These are phyloP conservation scores for Globisporangium solare DNA, from an alignment of 352 stramenopile genomes.

Conservation along the genomic window DNA sequence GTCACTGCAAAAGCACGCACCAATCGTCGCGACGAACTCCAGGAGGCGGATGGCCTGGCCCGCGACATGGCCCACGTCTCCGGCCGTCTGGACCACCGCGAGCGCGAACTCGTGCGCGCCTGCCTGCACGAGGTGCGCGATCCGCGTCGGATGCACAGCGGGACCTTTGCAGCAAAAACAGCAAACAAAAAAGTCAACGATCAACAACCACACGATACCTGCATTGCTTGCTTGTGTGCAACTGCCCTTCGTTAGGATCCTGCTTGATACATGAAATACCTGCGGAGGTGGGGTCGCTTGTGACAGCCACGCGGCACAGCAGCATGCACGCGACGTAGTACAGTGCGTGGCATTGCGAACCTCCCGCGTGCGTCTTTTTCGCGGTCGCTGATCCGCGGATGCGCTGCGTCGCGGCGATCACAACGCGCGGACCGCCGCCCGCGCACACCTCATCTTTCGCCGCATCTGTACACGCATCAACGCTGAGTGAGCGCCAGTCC, in stretches of 20 bases:
- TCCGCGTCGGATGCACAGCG: conserved; percentile 22
- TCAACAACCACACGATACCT: not conserved
- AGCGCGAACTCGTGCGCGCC: conserved; percentile 47
- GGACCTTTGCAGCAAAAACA: conserved; percentile 1
- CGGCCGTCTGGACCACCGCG: conserved; percentile 28
- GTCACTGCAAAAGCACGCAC: conserved; percentile 19
- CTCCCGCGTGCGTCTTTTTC: not conserved
- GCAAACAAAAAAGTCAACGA: too few relatives aligned
- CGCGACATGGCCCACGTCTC: conserved; percentile 14
- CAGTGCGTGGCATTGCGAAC: conserved; percentile 15
- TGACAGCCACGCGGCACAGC: conserved; percentile 35
- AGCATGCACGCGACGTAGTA: conserved; percentile 51
- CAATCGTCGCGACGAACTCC: conserved; percentile 39
- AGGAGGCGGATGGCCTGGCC: conserved; percentile 53
- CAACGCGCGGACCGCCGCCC: conserved; percentile 1
- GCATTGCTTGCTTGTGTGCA: not conserved
- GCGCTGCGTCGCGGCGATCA: conserved; percentile 4
- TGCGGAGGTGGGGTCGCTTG: conserved; percentile 15
- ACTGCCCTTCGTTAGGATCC: too few relatives aligned
- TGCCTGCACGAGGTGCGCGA: conserved; percentile 30
- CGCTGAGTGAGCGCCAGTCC: too few relatives aligned
- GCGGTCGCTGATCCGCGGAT: conserved; percentile 3
- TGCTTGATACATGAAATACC: conserved; percentile 9
- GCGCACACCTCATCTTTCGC: conserved; percentile 40
- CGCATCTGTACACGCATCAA: conserved; percentile 20